Evolutionary conservation across 352 stramenopile genomes (phyloP).

Genomic region (Pythium rhizo-oryzae): DNA sequence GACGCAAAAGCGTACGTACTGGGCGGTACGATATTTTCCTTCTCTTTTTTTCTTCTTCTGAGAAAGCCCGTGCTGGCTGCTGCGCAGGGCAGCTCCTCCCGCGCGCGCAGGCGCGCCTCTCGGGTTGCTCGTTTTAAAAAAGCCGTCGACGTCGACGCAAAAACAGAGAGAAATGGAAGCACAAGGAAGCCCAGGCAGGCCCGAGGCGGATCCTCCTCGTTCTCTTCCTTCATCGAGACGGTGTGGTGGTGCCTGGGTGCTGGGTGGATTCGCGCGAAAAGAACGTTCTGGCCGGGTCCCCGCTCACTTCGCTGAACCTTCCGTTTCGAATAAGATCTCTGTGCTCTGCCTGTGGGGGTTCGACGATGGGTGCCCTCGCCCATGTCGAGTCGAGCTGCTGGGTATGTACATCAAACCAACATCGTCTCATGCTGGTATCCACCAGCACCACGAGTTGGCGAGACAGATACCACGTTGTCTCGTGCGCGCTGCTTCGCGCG

Average conservation of each 20-base stretch:
- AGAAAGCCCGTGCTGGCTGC: conserved; percentile 4
- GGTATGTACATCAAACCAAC: neutral
- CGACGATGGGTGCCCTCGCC: too few species aligned
- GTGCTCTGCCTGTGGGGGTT: neutral
- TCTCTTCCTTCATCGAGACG: neutral
- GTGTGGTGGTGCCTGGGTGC: neutral
- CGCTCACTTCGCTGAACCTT: conserved; percentile 16
- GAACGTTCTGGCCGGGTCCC: conserved; percentile 14
- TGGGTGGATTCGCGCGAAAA: neutral
- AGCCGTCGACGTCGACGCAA: neutral
- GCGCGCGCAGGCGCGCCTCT: too few species aligned
- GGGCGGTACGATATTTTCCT: neutral
- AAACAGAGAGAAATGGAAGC: neutral
- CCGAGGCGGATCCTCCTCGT: neutral
- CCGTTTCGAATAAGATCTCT: conserved; percentile 24
- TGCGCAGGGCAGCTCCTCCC: too few species aligned
- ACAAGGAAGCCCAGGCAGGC: neutral
- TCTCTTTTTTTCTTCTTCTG: conserved; percentile 1
- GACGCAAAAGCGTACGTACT: conserved; percentile 17
- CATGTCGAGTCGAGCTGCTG: neutral
- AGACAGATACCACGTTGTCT: neutral
- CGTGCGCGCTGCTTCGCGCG: neutral
- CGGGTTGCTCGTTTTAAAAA: neutral
- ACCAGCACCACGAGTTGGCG: conserved; percentile 6
- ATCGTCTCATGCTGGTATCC: neutral